A percentile compares a stretch with the other conserved stretches of the same genome.
Evolutionary conservation across 495 filamentous ascomycete genomes (phyloP).

Genomic region (Podospora bellae-mahoneyi): DNA sequence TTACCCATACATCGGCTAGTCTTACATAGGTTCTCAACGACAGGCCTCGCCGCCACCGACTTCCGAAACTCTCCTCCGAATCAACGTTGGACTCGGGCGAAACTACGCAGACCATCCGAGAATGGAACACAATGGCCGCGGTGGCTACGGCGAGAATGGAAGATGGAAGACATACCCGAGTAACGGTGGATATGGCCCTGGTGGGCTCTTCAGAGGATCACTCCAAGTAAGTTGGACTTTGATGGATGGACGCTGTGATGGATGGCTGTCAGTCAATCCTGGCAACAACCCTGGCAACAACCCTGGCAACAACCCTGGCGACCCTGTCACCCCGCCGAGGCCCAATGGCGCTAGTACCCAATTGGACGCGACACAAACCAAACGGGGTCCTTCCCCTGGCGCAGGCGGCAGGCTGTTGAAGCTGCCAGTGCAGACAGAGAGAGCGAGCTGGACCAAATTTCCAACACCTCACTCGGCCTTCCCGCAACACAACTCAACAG

Average conservation of each 20-base stretch:
- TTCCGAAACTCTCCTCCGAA: neutral
- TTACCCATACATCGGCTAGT: neutral
- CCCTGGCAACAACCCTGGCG: neutral
- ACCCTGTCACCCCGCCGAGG: neutral
- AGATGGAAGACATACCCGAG: neutral
- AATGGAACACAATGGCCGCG: neutral
- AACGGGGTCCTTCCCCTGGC: neutral
- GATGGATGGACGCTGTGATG: too few relatives aligned
- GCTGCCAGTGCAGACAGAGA: neutral
- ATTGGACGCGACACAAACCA: neutral
- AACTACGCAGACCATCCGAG: neutral
- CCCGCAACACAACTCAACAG: slow-evolving; percentile 4
- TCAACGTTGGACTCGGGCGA: neutral
- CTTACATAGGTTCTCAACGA: neutral
- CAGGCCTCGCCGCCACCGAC: neutral
- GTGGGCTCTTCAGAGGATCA: neutral
- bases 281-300: neutral
- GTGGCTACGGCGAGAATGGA: neutral
- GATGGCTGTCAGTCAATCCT: too few relatives aligned
- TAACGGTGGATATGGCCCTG: neutral
- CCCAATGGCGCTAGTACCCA: neutral
- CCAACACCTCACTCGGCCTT: slow-evolving; percentile 4
- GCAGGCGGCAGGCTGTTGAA: neutral
- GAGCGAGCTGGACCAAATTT: neutral
- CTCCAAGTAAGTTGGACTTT: neutral